phyloP scores from a whole-genome alignment of 345 rosid genomes.

The Aquilaria malaccensis region DNA sequence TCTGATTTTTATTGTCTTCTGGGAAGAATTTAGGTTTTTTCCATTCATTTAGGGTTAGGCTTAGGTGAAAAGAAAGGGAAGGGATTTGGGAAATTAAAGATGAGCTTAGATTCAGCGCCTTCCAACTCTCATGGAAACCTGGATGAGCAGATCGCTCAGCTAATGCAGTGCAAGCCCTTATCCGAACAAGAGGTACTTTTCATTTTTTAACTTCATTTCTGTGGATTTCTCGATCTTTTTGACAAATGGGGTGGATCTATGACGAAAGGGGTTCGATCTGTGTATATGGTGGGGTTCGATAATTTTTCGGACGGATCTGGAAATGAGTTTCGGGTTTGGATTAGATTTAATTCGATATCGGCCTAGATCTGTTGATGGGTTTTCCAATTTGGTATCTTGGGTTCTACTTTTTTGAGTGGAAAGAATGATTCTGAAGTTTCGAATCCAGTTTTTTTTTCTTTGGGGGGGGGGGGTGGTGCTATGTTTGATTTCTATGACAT shows the following conservation, averaged over 20 bases:
- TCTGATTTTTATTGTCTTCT: background rate
- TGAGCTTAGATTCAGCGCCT: constrained; percentile 38
- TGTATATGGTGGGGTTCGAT: background rate
- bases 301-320: constrained; percentile 6
- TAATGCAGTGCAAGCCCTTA: constrained; percentile 60
- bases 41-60: constrained; percentile 9
- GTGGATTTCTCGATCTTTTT: background rate
- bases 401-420: no score
- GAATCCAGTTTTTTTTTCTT: no score
- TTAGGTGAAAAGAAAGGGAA: constrained; percentile 9
- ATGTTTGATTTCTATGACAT: no score
- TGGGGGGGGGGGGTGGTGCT: no score
- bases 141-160: constrained; percentile 51
- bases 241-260: constrained; percentile 3
- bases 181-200: constrained; percentile 40
- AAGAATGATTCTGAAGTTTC: no score
- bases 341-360: constrained; percentile 3
- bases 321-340: background rate
- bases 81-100: constrained; percentile 8
- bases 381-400: background rate
- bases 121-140: constrained; percentile 40
- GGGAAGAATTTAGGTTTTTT: constrained; percentile 19
- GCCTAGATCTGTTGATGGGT: constrained; percentile 21
- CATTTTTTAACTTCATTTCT: background rate
- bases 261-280: constrained; percentile 4